Percentiles rank a stretch among this genome's conserved stretches.
These are phyloP conservation scores for Coprinopsis marcescibilis DNA, from an alignment of 768 basidiomycete species.

Conservation along the genomic window DNA sequence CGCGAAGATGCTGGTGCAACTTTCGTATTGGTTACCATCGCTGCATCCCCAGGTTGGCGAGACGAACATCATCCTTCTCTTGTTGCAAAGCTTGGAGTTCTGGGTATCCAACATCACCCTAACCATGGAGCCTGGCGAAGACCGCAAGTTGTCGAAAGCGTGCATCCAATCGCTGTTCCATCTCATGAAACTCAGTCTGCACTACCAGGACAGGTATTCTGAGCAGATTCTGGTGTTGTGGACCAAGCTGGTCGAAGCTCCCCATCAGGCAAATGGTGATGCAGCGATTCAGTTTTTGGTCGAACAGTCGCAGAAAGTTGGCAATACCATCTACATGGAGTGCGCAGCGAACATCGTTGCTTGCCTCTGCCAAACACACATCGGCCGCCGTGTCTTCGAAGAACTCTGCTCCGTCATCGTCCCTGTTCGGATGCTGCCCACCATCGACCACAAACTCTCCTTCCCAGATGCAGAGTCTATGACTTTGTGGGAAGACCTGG, in stretches of 20 bases:
- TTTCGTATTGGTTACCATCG: slow-evolving; percentile 67
- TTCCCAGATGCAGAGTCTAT: slow-evolving; percentile 61
- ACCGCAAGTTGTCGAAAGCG: slow-evolving; percentile 49
- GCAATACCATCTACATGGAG: slow-evolving; percentile 68
- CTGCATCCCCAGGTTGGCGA: slow-evolving; percentile 46
- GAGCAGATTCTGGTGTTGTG: slow-evolving; percentile 80
- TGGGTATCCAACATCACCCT: slow-evolving; percentile 81
- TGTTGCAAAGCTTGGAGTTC: slow-evolving; percentile 75
- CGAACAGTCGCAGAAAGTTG: slow-evolving; percentile 82
- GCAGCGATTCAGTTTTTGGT: slow-evolving; percentile 79
- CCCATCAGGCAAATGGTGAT: slow-evolving; percentile 68
- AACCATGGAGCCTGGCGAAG: slow-evolving; percentile 38
- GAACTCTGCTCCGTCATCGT: slow-evolving; percentile 84
- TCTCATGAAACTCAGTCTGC: slow-evolving; percentile 75
- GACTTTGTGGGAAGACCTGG: slow-evolving; percentile 76
- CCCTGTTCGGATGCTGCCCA: slow-evolving; percentile 78
- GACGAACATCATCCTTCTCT: slow-evolving; percentile 43
- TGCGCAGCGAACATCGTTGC: slow-evolving; percentile 81
- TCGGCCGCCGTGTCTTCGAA: slow-evolving; percentile 69
- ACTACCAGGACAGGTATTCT: slow-evolving; percentile 66
- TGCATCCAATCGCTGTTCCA: slow-evolving; percentile 70
- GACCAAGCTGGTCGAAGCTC: slow-evolving; percentile 68
- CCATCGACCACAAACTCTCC: slow-evolving; percentile 63
- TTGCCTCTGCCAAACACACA: slow-evolving; percentile 71
- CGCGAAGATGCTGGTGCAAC: slow-evolving; percentile 58